phyloP scores from a whole-genome alignment of 257 asterid species.

The Pogostemon cablin region DNA sequence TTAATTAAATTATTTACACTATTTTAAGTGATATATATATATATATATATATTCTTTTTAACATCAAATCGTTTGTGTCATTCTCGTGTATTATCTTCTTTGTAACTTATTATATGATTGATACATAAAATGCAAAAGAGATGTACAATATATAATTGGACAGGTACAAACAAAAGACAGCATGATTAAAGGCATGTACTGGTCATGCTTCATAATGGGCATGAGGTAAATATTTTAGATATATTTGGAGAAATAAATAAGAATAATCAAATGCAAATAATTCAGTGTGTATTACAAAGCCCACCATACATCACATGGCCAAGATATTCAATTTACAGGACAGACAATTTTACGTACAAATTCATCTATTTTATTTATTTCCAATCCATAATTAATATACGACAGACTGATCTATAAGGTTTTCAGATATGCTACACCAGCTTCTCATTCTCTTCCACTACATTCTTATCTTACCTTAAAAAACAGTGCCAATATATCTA shows the following conservation, averaged over 20 bases:
- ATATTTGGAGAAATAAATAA: background rate
- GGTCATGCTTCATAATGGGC: conserved; percentile 26
- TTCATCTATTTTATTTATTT: no score
- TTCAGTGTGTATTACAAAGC: background rate
- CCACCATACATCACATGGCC: conserved; percentile 23
- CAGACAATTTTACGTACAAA: no score
- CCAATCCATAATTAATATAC: no score
- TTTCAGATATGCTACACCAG: background rate
- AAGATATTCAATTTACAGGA: background rate
- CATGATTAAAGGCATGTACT: conserved; percentile 12
- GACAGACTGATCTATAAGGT: background rate
- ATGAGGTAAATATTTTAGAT: conserved; percentile 4
- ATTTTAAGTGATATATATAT: no score
- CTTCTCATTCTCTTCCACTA: background rate
- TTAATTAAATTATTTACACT: no score
- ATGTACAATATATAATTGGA: background rate
- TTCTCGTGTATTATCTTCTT: no score
- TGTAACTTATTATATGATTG: no score
- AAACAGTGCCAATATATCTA: background rate
- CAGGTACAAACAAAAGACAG: conserved; percentile 10
- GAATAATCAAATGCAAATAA: conserved; percentile 6
- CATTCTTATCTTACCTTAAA: background rate
- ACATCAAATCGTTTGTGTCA: no score
- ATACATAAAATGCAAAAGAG: background rate
- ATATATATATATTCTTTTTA: no score